Conservation (phyloP, 2,329 filamentous ascomycete species). For the Microcyclospora tardicrescens region DNA sequence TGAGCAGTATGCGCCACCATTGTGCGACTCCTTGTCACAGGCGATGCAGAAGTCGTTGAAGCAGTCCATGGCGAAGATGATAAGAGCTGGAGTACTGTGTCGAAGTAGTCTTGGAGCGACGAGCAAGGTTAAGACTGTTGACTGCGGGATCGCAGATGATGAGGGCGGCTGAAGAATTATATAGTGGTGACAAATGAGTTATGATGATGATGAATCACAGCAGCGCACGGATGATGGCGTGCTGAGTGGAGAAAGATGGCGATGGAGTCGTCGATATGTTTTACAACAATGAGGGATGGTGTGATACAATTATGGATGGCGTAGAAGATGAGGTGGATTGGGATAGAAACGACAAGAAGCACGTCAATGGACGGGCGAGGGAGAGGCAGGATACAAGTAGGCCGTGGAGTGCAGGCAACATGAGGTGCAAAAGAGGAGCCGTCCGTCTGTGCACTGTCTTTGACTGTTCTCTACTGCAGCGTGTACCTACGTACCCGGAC, state of each 20-base stretch:
- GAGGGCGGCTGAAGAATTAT: background rate
- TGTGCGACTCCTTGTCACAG: slow-evolving; percentile 79
- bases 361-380: background rate
- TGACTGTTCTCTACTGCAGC: background rate
- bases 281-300: slow-evolving; percentile 2
- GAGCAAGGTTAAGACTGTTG: too few relatives aligned
- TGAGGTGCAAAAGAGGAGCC: slow-evolving; percentile 2
- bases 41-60: slow-evolving; percentile 85
- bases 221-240: slow-evolving; percentile 9
- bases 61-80: slow-evolving; percentile 44
- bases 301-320: slow-evolving; percentile 2
- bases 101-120: background rate
- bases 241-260: slow-evolving; percentile 5
- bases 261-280: slow-evolving; percentile 2
- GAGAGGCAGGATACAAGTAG: background rate
- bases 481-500: too few relatives aligned
- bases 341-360: background rate
- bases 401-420: background rate
- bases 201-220: slow-evolving; percentile 8
- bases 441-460: background rate
- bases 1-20: slow-evolving; percentile 74
- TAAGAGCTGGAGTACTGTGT: background rate
- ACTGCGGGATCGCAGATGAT: too few relatives aligned
- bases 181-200: background rate
- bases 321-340: background rate